Conservation (phyloP, 2,329 filamentous ascomycete genomes). For the Colletotrichum tropicicola region DNA sequence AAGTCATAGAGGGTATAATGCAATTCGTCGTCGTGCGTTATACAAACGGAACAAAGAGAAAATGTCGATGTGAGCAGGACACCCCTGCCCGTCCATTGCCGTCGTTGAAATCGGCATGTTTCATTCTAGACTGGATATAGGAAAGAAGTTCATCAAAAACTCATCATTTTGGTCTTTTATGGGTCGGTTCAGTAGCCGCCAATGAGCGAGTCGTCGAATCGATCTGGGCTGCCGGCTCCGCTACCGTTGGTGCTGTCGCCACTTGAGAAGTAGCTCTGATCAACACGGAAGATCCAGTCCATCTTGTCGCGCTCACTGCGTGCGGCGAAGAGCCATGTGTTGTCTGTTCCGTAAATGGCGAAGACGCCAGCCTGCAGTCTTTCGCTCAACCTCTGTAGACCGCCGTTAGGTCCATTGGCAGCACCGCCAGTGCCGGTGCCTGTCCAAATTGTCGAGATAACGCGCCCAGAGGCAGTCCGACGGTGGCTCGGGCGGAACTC, state of each 20-base stretch:
- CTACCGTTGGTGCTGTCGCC: conserved; percentile 52
- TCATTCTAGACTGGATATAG: conserved; percentile 14
- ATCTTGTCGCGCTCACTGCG: conserved; percentile 91
- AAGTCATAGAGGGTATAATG: conserved; percentile 31
- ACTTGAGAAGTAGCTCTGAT: conserved; percentile 74
- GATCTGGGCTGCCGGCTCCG: conserved; percentile 46
- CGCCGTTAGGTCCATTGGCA: conserved; percentile 38
- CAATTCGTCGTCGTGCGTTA: conserved; percentile 27
- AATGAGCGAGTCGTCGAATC: conserved; percentile 28
- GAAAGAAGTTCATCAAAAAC: conserved; percentile 1
- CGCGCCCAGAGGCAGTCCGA: conserved; percentile 58
- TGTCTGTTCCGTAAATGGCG: conserved; percentile 92
- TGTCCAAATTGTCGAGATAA: conserved; percentile 66
- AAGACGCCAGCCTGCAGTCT: conserved; percentile 79
- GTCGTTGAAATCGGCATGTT: neutral
- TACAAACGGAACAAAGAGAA: conserved; percentile 30
- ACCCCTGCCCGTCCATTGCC: neutral
- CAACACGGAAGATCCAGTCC: conserved; percentile 96
- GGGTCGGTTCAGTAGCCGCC: conserved; percentile 12
- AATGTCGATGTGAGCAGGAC: conserved; percentile 9
- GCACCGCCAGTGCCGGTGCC: conserved; percentile 50
- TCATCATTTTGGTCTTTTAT: neutral
- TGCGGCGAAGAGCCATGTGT: conserved; percentile 94
- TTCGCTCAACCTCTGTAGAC: conserved; percentile 64
- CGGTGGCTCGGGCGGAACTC: conserved; percentile 57